phyloP scores from a whole-genome alignment of 2,329 filamentous ascomycete genomes.

The Periconia digitata region DNA sequence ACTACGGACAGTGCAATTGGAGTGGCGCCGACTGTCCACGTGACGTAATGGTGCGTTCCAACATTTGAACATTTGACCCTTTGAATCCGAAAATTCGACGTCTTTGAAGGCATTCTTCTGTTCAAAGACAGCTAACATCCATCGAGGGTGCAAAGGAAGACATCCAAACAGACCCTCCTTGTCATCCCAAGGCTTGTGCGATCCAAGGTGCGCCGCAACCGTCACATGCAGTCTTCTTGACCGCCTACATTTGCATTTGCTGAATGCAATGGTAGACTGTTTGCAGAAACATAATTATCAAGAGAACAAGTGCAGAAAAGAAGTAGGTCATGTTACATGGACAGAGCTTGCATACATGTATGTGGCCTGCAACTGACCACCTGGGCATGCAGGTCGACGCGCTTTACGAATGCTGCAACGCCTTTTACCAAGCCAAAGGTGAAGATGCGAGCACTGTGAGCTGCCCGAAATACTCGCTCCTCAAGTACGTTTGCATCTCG shows the following conservation, averaged over 20 bases:
- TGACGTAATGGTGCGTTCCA: constrained; percentile 19
- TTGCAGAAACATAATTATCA: constrained; percentile 82
- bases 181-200: constrained; percentile 84
- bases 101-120: not conserved
- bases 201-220: constrained; percentile 95
- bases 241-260: no score
- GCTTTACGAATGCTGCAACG: constrained; percentile 89
- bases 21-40: constrained; percentile 13
- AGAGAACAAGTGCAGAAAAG: constrained; percentile 75
- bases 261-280: no score
- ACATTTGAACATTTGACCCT: not conserved
- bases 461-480: constrained; percentile 79
- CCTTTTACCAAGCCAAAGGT: constrained; percentile 80
- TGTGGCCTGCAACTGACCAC: constrained; percentile 2
- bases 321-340: constrained; percentile 41
- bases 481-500: constrained; percentile 51
- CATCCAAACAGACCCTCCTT: constrained; percentile 73
- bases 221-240: no score
- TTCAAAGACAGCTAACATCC: not conserved
- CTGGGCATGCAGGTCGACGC: constrained; percentile 68
- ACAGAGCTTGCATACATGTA: not conserved
- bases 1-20: not conserved
- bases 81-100: not conserved
- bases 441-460: constrained; percentile 75
- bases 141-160: constrained; percentile 65